phyloP scores from a whole-genome alignment of 1,284 basidiomycete genomes.

The Flammula alnicola region DNA sequence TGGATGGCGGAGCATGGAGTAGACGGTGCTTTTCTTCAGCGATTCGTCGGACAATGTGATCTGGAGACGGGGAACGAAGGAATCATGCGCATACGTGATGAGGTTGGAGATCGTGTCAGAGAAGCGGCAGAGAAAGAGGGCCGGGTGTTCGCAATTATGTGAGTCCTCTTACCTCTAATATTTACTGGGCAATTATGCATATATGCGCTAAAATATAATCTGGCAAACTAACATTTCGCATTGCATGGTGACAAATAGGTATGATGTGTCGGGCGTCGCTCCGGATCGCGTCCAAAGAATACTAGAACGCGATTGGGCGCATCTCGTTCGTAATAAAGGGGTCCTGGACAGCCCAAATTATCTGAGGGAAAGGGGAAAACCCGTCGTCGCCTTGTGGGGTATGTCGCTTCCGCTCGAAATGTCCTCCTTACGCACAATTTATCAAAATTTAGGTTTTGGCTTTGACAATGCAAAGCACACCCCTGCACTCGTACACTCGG shows the following conservation, averaged over 20 bases:
- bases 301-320: constrained; percentile 69
- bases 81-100: constrained; percentile 65
- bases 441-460: constrained; percentile 57
- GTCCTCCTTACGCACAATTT: not conserved
- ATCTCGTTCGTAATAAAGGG: constrained; percentile 62
- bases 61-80: constrained; percentile 55
- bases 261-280: constrained; percentile 73
- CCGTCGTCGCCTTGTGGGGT: constrained; percentile 77
- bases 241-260: constrained; percentile 49
- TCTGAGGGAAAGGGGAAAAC: constrained; percentile 64
- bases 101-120: constrained; percentile 68
- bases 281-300: constrained; percentile 61
- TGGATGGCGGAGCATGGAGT: constrained; percentile 83
- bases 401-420: constrained; percentile 19
- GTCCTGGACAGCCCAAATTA: constrained; percentile 74
- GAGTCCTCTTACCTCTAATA: constrained; percentile 30
- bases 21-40: constrained; percentile 78
- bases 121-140: constrained; percentile 78
- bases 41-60: constrained; percentile 71
- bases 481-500: constrained; percentile 57
- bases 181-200: constrained; percentile 12
- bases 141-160: constrained; percentile 81
- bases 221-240: not conserved
- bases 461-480: constrained; percentile 66
- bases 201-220: constrained; percentile 4